Evolutionary conservation across 2,329 filamentous ascomycete species (phyloP).

Genomic region (Penicillium verrucosum): DNA sequence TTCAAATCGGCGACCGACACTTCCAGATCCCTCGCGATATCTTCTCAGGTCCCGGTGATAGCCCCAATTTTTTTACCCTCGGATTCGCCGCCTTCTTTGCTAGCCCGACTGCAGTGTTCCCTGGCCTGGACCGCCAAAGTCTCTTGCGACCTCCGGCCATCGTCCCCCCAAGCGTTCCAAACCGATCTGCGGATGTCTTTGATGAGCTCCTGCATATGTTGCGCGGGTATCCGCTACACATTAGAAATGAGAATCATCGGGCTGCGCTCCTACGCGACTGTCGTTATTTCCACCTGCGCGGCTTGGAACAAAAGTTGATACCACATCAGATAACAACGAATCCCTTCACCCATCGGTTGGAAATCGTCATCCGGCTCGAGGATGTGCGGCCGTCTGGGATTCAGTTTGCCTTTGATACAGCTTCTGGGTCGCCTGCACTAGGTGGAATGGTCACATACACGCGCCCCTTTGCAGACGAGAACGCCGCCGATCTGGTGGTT

Average conservation of each 20-base stretch:
- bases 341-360: conserved; percentile 61
- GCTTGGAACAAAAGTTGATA: conserved; percentile 82
- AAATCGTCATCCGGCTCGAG: conserved; percentile 77
- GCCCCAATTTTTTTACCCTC: conserved; percentile 93
- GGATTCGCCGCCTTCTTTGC: conserved; percentile 88
- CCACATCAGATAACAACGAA: conserved; percentile 75
- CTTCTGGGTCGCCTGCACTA: conserved; percentile 12
- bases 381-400: conserved; percentile 88
- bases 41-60: conserved; percentile 80
- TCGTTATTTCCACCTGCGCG: conserved; percentile 89
- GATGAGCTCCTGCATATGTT: conserved; percentile 76
- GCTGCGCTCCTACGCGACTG: conserved; percentile 77
- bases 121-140: conserved; percentile 72
- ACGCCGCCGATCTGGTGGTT: conserved; percentile 69
- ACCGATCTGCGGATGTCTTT: conserved; percentile 79
- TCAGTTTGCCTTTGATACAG: conserved; percentile 55
- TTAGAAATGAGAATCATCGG: conserved; percentile 73
- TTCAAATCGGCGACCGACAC: conserved; percentile 79
- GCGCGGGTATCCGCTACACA: conserved; percentile 76
- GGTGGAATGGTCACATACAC: conserved; percentile 71
- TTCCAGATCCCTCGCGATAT: conserved; percentile 89
- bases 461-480: conserved; percentile 79
- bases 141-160: conserved; percentile 86
- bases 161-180: conserved; percentile 74
- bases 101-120: conserved; percentile 74